Evolutionary conservation across 2,329 filamentous ascomycete species (phyloP), one percentile per base, ranked within the genome.

Genomic region (Pestalotiopsis sp.): DNA sequence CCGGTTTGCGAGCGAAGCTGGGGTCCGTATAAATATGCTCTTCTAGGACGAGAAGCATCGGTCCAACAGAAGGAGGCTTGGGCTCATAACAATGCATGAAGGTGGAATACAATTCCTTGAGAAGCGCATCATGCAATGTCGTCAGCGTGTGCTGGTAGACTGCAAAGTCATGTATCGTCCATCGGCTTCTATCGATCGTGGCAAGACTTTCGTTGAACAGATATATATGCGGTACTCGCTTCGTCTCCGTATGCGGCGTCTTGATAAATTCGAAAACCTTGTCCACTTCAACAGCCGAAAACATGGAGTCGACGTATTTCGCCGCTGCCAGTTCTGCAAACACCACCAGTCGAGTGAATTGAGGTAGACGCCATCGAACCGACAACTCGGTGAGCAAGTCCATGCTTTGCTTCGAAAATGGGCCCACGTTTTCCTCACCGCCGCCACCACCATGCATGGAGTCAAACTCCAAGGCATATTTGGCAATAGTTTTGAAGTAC

Each of bases 71-170:
- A 4, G 94, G 94, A 12, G 94, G 90, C 76, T 97, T 98, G n/a
- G 87, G 82, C 71, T 97, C 94, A 80, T 95, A 99, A 74, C 94
- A 95, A 73, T 92, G 90, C 83, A 95, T 91, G 79, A 98, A 88
- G n/a, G 92, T 85, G 72, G 95, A 91, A 79, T 94, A 98, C 20
- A 99, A 86, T 76, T 98, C 95, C 67, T 95, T 90, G 61, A 98
- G 84, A 31, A 98, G 83, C 11, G 91, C 89, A 74, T 98, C 94
- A 75, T 98, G 90, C 52, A 98, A 82, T 38, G 86, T 89, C 45
- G 88, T 86, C 6, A 99, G 84, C 17, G 92, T 88, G 71, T 93
- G 90, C 74, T 93, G 92, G 81, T 97, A 96, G 31, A 88, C 81
- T 14, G 87, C 84, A 75, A 88, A 88, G 79, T 95, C 92, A 68